Conservation (phyloP, 2,329 filamentous ascomycete genomes). For the Penicillium sp. region DNA sequence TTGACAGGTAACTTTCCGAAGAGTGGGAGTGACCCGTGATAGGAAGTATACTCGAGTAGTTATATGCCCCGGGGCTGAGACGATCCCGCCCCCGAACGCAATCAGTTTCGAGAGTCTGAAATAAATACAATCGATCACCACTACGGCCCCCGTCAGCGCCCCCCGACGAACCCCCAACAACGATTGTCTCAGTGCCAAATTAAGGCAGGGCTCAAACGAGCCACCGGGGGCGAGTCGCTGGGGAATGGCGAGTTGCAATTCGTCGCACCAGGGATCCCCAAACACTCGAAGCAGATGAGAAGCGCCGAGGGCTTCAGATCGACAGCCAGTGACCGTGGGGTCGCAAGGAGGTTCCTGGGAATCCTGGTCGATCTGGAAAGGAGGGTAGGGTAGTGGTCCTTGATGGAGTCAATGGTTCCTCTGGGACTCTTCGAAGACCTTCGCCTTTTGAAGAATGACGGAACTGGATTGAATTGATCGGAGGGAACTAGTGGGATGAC, state of each 20-base stretch:
- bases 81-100: neutral
- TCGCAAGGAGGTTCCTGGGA: conserved; percentile 25
- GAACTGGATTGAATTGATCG: conserved; percentile 7
- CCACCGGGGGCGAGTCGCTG: conserved; percentile 13
- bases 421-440: neutral
- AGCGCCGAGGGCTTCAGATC: conserved; percentile 36
- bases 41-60: conserved; percentile 13
- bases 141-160: conserved; percentile 21
- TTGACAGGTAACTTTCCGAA: conserved; percentile 16
- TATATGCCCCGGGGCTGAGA: conserved; percentile 2
- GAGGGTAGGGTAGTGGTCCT: neutral
- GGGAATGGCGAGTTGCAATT: conserved; percentile 23
- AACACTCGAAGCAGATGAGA: conserved; percentile 29
- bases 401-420: neutral
- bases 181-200: conserved; percentile 19
- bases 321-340: conserved; percentile 22
- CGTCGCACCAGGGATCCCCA: conserved; percentile 21
- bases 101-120: neutral
- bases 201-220: conserved; percentile 13
- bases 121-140: neutral
- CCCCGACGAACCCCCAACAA: conserved; percentile 8
- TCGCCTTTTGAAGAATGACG: conserved; percentile 7
- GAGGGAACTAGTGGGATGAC: conserved; percentile 6
- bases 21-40: conserved; percentile 4
- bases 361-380: conserved; percentile 24